Evolutionary conservation across 2,329 filamentous ascomycete species (phyloP).

Genomic region (Fusarium gaditjirri): DNA sequence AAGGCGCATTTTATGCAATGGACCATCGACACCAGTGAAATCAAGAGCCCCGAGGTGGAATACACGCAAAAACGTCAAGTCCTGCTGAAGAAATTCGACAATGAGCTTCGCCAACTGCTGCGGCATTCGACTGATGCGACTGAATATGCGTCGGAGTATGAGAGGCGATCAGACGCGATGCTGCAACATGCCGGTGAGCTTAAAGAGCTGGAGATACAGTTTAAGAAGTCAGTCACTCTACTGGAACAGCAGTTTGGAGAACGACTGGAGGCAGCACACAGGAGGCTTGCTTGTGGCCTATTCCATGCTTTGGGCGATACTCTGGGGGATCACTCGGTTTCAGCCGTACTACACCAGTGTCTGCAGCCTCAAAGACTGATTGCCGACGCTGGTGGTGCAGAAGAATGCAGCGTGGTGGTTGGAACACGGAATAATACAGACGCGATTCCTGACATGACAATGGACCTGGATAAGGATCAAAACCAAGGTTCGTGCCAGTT

Average conservation of each 20-base stretch:
- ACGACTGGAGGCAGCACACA: accelerated
- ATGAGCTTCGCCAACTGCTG: background rate
- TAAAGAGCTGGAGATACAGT: background rate
- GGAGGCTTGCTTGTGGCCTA: background rate
- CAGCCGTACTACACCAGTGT: background rate
- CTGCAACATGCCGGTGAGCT: background rate
- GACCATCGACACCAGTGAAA: background rate
- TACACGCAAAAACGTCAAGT: background rate
- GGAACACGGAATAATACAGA: accelerated
- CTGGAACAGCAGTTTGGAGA: background rate
- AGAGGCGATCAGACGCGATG: accelerated
- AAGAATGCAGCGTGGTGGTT: accelerated
- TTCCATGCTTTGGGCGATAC: background rate
- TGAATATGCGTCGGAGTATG: background rate
- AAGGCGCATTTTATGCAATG: background rate
- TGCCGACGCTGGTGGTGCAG: accelerated
- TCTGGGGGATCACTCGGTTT: background rate
- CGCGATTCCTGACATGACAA: accelerated
- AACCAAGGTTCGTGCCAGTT: accelerated
- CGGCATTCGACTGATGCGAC: accelerated
- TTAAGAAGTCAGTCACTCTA: accelerated
- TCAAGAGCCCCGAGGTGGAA: background rate
- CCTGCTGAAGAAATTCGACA: accelerated
- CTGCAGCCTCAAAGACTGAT: accelerated
- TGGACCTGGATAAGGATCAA: too few species aligned